Percentiles rank a stretch among this genome's conserved stretches.
Evolutionary conservation across 75 land plant genomes (phyloP).

Genomic region (Pinus taeda): DNA sequence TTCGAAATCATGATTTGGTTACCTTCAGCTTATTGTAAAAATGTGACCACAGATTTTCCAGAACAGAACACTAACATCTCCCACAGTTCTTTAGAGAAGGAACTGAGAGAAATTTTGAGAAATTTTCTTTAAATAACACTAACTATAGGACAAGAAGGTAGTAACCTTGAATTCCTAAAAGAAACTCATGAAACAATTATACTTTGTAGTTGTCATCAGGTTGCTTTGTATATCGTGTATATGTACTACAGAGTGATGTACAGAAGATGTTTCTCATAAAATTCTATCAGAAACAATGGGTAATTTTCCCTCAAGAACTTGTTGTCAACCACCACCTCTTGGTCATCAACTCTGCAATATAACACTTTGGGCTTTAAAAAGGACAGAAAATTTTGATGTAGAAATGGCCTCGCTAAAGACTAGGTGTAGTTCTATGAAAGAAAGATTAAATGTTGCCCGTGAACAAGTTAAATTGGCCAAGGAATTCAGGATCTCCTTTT

Average conservation of each 20-base stretch:
- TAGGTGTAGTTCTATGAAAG: too few relatives aligned
- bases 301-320: slow-evolving; percentile 59
- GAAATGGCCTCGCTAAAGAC: too few relatives aligned
- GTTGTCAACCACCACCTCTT: slow-evolving; percentile 68
- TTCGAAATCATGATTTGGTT: neutral
- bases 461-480: too few relatives aligned
- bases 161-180: neutral
- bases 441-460: too few relatives aligned
- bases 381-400: too few relatives aligned
- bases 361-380: too few relatives aligned
- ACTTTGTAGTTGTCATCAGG: neutral
- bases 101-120: slow-evolving; percentile 5
- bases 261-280: slow-evolving; percentile 75
- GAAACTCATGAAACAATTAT: neutral
- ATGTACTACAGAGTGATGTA: slow-evolving; percentile 37
- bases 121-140: neutral
- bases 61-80: neutral
- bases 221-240: neutral
- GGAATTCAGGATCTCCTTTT: too few relatives aligned
- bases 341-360: slow-evolving; percentile 60
- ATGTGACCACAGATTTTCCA: neutral
- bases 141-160: neutral
- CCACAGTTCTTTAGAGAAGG: neutral
- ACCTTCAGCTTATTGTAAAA: neutral
- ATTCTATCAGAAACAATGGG: slow-evolving; percentile 68